Evolutionary conservation across 306 rosid genomes (phyloP).

Genomic region (Begonia peltatifolia): DNA sequence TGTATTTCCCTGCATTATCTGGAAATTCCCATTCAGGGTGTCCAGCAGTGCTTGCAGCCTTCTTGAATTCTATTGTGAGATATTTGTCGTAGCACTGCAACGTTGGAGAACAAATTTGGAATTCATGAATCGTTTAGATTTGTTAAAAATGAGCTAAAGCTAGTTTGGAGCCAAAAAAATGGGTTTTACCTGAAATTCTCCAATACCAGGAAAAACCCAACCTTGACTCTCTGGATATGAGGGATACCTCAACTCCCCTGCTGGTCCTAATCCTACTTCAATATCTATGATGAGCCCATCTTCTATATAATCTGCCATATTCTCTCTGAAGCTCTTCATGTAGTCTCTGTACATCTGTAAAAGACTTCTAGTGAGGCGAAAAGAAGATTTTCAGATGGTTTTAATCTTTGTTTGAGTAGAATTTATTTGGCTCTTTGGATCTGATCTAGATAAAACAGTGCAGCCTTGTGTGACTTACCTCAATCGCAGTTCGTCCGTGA

Average conservation of each 20-base stretch:
- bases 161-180: background rate
- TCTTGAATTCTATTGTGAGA: conserved; percentile 60
- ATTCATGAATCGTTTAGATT: too few relatives aligned
- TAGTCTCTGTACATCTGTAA: conserved; percentile 56
- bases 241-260: conserved; percentile 89
- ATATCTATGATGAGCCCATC: conserved; percentile 58
- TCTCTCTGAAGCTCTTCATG: conserved; percentile 70
- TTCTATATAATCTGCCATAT: conserved; percentile 55
- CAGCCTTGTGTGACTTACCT: conserved; percentile 26
- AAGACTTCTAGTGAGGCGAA: conserved; percentile 1
- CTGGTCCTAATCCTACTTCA: conserved; percentile 93
- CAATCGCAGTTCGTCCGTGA: conserved; percentile 57
- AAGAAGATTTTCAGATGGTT: too few relatives aligned
- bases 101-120: background rate
- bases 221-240: conserved; percentile 47
- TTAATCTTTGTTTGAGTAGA: too few relatives aligned
- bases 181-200: conserved; percentile 79
- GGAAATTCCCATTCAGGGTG: conserved; percentile 86
- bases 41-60: conserved; percentile 40
- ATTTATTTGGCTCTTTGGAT: too few relatives aligned
- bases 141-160: background rate
- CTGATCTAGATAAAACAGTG: too few relatives aligned
- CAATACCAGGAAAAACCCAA: conserved; percentile 87
- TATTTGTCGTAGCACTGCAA: conserved; percentile 79
- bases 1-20: conserved; percentile 57